Evolutionary conservation across 228 moss, liverwort and hornwort genomes (phyloP).

Genomic region (Sphagnum fallax): DNA sequence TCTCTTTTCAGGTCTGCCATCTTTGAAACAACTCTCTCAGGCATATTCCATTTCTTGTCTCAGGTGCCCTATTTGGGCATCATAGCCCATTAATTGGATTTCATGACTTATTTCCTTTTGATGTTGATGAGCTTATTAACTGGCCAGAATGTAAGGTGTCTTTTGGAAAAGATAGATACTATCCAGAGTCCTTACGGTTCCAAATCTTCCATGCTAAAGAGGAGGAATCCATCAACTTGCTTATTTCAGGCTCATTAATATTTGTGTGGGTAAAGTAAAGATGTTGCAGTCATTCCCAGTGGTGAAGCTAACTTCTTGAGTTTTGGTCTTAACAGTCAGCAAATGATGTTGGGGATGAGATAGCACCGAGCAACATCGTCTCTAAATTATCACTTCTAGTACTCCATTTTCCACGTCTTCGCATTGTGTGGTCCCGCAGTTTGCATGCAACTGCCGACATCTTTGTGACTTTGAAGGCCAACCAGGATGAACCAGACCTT

Average conservation of each 20-base stretch:
- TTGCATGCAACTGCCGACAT: slow-evolving; percentile 98
- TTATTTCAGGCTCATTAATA: too few relatives aligned
- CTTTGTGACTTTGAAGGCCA: slow-evolving; percentile 80
- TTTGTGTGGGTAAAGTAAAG: too few relatives aligned
- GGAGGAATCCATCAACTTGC: too few relatives aligned
- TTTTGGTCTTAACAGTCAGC: slow-evolving; percentile 45
- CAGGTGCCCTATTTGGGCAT: background rate
- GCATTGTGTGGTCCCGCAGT: slow-evolving; percentile 97
- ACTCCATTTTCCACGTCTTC: slow-evolving; percentile 93
- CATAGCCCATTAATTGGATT: too few relatives aligned
- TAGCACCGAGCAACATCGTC: slow-evolving; percentile 71
- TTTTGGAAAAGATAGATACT: too few relatives aligned
- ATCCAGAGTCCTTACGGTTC: too few relatives aligned
- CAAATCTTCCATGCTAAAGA: too few relatives aligned
- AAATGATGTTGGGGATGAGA: slow-evolving; percentile 84
- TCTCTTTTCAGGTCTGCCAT: slow-evolving; percentile 73
- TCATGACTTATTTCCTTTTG: too few relatives aligned
- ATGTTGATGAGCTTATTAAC: too few relatives aligned
- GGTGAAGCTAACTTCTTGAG: too few relatives aligned
- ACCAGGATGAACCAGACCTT: slow-evolving; percentile 95
- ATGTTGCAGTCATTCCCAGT: too few relatives aligned
- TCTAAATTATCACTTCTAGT: slow-evolving; percentile 90
- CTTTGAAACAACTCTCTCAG: background rate
- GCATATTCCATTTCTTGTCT: background rate
- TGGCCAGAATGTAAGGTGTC: too few relatives aligned